Conservation (phyloP, 169 alveolate genomes). For the Eimeria nieschulzi region DNA sequence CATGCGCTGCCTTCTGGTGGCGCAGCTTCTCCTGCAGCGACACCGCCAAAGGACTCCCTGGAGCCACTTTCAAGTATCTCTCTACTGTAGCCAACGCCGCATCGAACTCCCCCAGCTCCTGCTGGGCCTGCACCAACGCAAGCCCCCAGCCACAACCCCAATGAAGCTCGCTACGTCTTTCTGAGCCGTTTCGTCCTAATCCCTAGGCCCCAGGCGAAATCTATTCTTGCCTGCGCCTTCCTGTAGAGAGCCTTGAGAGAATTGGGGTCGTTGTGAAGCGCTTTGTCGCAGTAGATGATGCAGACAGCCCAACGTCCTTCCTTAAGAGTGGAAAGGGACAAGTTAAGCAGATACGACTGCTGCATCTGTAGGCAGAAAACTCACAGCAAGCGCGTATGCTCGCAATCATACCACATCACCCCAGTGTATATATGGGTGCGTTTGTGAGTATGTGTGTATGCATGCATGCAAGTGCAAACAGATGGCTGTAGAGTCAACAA, state of each 20-base stretch:
- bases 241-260: constrained; percentile 73
- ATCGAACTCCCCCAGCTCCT: constrained; percentile 44
- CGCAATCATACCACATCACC: too few relatives aligned
- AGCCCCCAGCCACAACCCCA: too few relatives aligned
- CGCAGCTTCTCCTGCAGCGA: constrained; percentile 57
- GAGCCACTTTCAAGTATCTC: constrained; percentile 28
- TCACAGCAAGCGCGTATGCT: too few relatives aligned
- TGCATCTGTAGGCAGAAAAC: constrained; percentile 48
- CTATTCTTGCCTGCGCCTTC: constrained; percentile 54
- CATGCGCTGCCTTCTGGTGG: constrained; percentile 47
- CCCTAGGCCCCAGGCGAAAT: too few relatives aligned
- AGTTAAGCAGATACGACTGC: constrained; percentile 62
- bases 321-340: constrained; percentile 71
- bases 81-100: constrained; percentile 67
- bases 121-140: constrained; percentile 59
- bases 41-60: constrained; percentile 69
- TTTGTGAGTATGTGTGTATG: too few relatives aligned
- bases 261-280: constrained; percentile 66
- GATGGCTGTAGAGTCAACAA: too few relatives aligned
- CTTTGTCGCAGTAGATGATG: constrained; percentile 70
- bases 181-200: too few relatives aligned
- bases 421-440: too few relatives aligned
- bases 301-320: constrained; percentile 70
- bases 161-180: too few relatives aligned
- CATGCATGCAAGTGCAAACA: too few relatives aligned